Base-by-base conservation (phyloP, 2,329 filamentous ascomycete genomes). In the Davidsoniella neocaledoniae region DNA sequence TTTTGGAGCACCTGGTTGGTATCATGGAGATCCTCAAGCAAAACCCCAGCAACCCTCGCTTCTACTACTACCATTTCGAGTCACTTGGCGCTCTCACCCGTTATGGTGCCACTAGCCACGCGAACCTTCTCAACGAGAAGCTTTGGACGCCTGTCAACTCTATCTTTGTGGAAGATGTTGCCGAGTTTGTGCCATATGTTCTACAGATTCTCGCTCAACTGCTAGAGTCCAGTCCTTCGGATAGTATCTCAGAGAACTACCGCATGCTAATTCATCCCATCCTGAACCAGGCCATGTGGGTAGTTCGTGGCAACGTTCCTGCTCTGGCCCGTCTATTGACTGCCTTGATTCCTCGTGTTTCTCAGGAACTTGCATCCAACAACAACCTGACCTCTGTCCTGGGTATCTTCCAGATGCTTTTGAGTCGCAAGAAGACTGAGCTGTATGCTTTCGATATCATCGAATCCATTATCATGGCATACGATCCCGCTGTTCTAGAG, bases 51-150 rank as follows among this genome's bases (percentile, higher is more conserved):
- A 98, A 98, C 65, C 91, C 91, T 2, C 78, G 86, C 10, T 98
- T 98, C 68, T 95, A 95, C 67, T 98, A 98, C 69, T 98, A 90
- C 64, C 86, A 94, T 62, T 98, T 98, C 55, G 91, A 98, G 68
- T 85, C 86, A 2, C 69, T 98, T 43, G 91, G 91, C 33, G 90
- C 91, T 14, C 72, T 98, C 44, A 84, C 96, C 19, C 63, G 66
- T 74, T 71, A 80, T 73, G 66, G 85, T 72, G 61, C 81, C 68
- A 54, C 65, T 2, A 71, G 73, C 2, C 77, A 85, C 56, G 77
- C 84, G 8, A 73, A 77, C 25, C 79, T 83, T 57, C 75, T 96
- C 46, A 86, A 95, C 60, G 73, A 80, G 53, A 79, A 79, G 51
- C 72, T 98, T 2, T 95, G 91, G 70, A 72, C 78, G 49, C 84